Conservation (phyloP, 176 grass and related monocot genomes). For the Rhynchospora pubera region DNA sequence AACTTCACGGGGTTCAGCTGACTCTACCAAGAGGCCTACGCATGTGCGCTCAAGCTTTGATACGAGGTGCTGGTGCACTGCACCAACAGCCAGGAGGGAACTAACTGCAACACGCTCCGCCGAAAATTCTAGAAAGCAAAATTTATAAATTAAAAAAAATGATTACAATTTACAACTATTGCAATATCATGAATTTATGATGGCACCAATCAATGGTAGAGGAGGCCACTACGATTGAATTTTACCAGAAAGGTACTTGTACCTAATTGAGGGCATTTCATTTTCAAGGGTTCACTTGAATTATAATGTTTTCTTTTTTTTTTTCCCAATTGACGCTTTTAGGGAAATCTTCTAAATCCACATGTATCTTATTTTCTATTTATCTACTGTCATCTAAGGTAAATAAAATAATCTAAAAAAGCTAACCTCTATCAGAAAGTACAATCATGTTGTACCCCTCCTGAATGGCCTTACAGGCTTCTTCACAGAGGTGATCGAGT, state of each 20-base stretch:
- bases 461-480: constrained; percentile 69
- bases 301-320: background rate
- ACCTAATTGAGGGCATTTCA: background rate
- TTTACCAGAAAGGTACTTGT: background rate
- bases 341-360: background rate
- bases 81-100: constrained; percentile 92
- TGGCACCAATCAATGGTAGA: background rate
- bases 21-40: constrained; percentile 71
- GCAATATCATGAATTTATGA: background rate
- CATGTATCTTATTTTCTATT: background rate
- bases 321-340: background rate
- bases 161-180: background rate
- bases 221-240: background rate
- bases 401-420: background rate
- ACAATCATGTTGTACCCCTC: constrained; percentile 83
- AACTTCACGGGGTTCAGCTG: constrained; percentile 96
- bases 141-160: background rate
- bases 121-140: constrained; percentile 58
- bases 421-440: constrained; percentile 93
- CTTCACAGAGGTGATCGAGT: constrained; percentile 76
- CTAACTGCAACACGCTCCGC: constrained; percentile 69
- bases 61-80: constrained; percentile 97
- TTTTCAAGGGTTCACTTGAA: background rate
- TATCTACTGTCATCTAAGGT: background rate
- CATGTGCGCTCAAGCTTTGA: constrained; percentile 82